Percentiles rank a stretch among this genome's conserved stretches.
These are phyloP conservation scores for Nakazawaea wyomingensis DNA, from an alignment of 805 yeast species.

Conservation along the genomic window DNA sequence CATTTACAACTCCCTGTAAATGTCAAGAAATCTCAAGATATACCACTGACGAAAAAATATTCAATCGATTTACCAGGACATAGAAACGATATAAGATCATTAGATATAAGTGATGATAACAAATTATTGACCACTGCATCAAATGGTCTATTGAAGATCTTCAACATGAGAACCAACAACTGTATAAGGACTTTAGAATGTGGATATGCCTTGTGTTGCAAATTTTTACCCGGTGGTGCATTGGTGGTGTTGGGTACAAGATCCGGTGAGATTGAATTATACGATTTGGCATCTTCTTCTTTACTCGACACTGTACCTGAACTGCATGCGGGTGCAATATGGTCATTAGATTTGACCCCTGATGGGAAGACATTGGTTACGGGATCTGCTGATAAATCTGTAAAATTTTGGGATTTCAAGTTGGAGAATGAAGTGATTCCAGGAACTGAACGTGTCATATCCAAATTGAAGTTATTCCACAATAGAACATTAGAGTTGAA, in stretches of 20 bases:
- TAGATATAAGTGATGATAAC: constrained; percentile 78
- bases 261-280: constrained; percentile 76
- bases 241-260: constrained; percentile 85
- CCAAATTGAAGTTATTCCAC: constrained; percentile 60
- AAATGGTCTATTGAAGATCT: constrained; percentile 80
- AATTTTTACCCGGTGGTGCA: constrained; percentile 88
- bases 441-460: constrained; percentile 51
- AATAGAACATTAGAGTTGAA: constrained; percentile 76
- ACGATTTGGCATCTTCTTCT: constrained; percentile 81
- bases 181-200: constrained; percentile 85
- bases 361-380: constrained; percentile 84
- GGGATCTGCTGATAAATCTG: constrained; percentile 89
- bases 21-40: constrained; percentile 43
- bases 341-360: constrained; percentile 83
- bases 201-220: constrained; percentile 78
- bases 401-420: constrained; percentile 84
- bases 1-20: constrained; percentile 52
- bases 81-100: constrained; percentile 80
- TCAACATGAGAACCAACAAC: constrained; percentile 71
- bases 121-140: constrained; percentile 83
- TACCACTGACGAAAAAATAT: constrained; percentile 39
- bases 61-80: constrained; percentile 79
- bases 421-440: constrained; percentile 64
- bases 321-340: constrained; percentile 80
- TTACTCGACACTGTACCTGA: constrained; percentile 61